Evolutionary conservation across 1,284 basidiomycete species (phyloP).

Genomic region (Agroathelia rolfsii): DNA sequence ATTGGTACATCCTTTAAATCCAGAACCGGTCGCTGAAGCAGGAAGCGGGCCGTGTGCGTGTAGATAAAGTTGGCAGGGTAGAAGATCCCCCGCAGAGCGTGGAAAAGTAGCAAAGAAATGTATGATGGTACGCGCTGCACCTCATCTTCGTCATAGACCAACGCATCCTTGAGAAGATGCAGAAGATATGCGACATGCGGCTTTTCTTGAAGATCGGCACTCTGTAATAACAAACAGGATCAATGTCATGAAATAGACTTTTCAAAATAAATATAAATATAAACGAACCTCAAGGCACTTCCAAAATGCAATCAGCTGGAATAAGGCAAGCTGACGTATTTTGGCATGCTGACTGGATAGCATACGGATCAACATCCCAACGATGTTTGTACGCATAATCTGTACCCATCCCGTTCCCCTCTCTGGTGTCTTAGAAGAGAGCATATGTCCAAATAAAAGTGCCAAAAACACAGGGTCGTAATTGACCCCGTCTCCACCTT

Average conservation of each 20-base stretch:
- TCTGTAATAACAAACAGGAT: constrained; percentile 25
- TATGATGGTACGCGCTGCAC: constrained; percentile 59
- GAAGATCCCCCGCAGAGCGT: constrained; percentile 70
- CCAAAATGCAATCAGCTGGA: constrained; percentile 45
- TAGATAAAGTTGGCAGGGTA: constrained; percentile 77
- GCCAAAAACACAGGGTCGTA: constrained; percentile 84
- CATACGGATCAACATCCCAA: constrained; percentile 65
- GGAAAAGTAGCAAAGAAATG: constrained; percentile 71
- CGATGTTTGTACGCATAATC: constrained; percentile 72
- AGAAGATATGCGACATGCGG: constrained; percentile 72
- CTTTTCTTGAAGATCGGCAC: constrained; percentile 71
- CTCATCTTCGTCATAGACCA: constrained; percentile 26
- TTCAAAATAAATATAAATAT: constrained; percentile 1
- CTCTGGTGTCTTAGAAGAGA: constrained; percentile 45
- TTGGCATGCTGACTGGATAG: constrained; percentile 59
- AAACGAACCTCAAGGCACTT: constrained; percentile 42
- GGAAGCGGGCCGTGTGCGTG: constrained; percentile 70
- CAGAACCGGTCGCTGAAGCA: constrained; percentile 73
- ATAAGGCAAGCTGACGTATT: constrained; percentile 49
- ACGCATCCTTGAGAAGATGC: constrained; percentile 55
- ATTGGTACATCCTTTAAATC: constrained; percentile 76
- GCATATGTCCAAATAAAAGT: constrained; percentile 54
- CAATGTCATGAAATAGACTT: constrained; percentile 8
- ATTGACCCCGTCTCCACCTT: constrained; percentile 14
- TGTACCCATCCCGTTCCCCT: constrained; percentile 76